Conservation (phyloP, 345 rosid genomes). For the Gynandropsis gynandra region DNA sequence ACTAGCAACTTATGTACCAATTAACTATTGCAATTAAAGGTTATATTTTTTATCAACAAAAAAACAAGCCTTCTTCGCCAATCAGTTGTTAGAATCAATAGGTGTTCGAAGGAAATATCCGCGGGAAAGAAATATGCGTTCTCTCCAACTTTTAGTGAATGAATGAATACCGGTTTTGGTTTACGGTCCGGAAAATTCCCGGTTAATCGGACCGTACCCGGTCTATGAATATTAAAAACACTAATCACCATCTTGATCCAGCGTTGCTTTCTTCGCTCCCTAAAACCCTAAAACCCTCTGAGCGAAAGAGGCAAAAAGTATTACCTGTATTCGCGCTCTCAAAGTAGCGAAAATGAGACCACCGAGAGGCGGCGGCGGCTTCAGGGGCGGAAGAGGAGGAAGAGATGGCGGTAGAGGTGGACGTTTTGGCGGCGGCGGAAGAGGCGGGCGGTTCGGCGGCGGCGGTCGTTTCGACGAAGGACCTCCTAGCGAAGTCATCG, state of each 20-base stretch:
- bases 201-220: constrained; percentile 16
- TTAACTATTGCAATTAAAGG: too few relatives aligned
- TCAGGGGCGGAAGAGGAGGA: constrained; percentile 53
- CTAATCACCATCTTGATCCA: constrained; percentile 7
- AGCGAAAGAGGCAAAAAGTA: background rate
- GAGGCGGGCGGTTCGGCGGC: constrained; percentile 41
- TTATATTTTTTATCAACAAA: too few relatives aligned
- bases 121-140: too few relatives aligned
- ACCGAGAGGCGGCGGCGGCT: constrained; percentile 63
- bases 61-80: too few relatives aligned
- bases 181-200: constrained; percentile 6
- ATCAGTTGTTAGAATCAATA: too few relatives aligned
- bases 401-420: constrained; percentile 42
- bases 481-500: constrained; percentile 78
- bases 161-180: too few relatives aligned
- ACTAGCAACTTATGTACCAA: too few relatives aligned
- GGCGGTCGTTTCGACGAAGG: constrained; percentile 63
- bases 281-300: constrained; percentile 25
- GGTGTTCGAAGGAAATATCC: too few relatives aligned
- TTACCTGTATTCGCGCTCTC: background rate
- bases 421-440: constrained; percentile 29
- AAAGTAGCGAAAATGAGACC: constrained; percentile 36
- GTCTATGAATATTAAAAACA: constrained; percentile 30
- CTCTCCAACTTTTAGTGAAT: too few relatives aligned
- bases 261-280: background rate